A percentile compares a stretch with the other conserved stretches of the same genome.
phyloP scores from a whole-genome alignment of 2,329 filamentous ascomycete genomes.

The Alternaria postmessia region DNA sequence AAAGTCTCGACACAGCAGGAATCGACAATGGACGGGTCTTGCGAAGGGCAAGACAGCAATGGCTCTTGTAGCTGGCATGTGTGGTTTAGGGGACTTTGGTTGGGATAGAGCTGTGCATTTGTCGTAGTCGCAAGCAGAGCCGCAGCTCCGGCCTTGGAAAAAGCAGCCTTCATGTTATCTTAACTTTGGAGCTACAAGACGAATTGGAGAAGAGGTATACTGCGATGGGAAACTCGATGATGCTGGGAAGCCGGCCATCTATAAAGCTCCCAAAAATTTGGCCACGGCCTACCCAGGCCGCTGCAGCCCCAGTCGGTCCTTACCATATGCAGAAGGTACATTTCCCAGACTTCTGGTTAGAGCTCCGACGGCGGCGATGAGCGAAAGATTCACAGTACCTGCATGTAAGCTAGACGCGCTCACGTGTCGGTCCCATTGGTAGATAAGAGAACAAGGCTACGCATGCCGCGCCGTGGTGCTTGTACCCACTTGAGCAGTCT shows the following conservation, averaged over 20 bases:
- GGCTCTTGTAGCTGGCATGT: constrained; percentile 60
- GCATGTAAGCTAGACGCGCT: constrained; percentile 34
- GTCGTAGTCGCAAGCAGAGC: constrained; percentile 31
- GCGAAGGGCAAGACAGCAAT: constrained; percentile 45
- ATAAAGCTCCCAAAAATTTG: constrained; percentile 20
- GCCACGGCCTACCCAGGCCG: background rate
- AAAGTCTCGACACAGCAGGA: constrained; percentile 72
- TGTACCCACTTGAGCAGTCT: constrained; percentile 20
- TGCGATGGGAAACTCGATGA: background rate
- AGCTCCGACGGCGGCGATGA: constrained; percentile 26
- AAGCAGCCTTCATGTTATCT: constrained; percentile 33
- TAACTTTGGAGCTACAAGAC: background rate
- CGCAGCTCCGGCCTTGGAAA: constrained; percentile 23
- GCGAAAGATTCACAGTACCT: constrained; percentile 36
- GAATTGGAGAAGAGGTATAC: constrained; percentile 7
- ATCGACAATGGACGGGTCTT: constrained; percentile 56
- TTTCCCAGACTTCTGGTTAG: constrained; percentile 12
- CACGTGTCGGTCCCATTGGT: constrained; percentile 46
- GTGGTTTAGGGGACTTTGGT: constrained; percentile 63
- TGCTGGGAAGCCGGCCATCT: background rate
- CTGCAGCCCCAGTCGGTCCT: constrained; percentile 27
- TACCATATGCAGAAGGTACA: constrained; percentile 45
- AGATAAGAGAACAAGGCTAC: constrained; percentile 32
- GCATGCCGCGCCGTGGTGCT: constrained; percentile 26
- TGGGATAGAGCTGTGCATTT: constrained; percentile 54